These are phyloP conservation scores for Geotrichum restrictum DNA, from an alignment of 1,139 yeast genomes.

Conservation along the genomic window DNA sequence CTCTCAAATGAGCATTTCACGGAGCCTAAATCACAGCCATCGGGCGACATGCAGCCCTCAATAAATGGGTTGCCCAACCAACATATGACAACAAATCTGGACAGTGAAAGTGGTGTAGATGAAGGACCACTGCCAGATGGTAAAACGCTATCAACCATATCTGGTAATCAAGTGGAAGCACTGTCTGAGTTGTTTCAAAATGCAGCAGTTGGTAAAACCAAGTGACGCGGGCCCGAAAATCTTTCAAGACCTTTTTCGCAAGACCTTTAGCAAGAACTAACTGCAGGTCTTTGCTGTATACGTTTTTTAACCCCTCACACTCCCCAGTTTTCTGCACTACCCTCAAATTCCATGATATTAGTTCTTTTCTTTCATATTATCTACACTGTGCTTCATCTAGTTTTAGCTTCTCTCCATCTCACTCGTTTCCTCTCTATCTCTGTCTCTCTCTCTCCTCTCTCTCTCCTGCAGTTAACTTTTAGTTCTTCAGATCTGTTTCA, in stretches of 20 bases:
- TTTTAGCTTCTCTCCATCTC: neutral
- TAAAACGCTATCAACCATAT: too few relatives aligned
- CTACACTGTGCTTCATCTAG: neutral
- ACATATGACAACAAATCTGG: neutral
- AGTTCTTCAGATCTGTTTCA: neutral
- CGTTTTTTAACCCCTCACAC: too few relatives aligned
- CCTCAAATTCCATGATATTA: too few relatives aligned
- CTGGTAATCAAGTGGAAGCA: too few relatives aligned
- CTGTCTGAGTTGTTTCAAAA: neutral
- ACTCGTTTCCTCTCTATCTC: neutral
- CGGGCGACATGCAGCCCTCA: neutral
- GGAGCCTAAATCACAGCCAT: neutral
- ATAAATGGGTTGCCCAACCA: neutral
- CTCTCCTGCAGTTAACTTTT: neutral
- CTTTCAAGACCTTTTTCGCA: neutral
- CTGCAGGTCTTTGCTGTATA: too few relatives aligned
- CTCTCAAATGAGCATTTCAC: neutral
- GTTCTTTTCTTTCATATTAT: too few relatives aligned
- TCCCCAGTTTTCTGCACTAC: too few relatives aligned
- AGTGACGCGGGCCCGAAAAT: neutral
- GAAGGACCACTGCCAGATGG: neutral
- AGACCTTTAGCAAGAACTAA: too few relatives aligned
- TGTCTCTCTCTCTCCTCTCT: neutral
- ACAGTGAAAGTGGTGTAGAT: neutral
- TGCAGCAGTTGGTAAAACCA: neutral